Evolutionary conservation across 257 asterid species (phyloP).

Genomic region (Nicotiana undulata): DNA sequence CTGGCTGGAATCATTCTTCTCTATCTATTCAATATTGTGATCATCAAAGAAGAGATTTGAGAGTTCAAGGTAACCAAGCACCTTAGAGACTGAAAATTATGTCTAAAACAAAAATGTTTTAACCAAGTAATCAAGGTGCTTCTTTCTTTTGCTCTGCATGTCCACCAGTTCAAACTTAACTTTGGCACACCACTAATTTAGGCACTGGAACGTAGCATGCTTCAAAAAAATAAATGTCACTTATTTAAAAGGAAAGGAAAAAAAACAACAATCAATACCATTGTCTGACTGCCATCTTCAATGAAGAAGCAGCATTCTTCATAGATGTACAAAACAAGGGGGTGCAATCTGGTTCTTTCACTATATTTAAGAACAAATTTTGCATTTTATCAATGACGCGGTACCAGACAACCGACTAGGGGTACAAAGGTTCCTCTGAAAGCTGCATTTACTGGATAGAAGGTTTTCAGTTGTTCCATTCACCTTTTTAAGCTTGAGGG

Average conservation of each 20-base stretch:
- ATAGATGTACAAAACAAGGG: not conserved
- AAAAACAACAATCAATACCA: not conserved
- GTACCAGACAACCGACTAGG: slow-evolving; percentile 11
- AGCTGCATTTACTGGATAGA: slow-evolving; percentile 8
- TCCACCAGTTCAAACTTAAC: not conserved
- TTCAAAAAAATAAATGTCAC: not conserved
- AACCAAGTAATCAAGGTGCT: not conserved
- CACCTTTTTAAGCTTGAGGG: slow-evolving; percentile 1
- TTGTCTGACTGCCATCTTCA: not conserved
- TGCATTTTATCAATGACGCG: not conserved
- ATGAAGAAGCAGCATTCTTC: not conserved
- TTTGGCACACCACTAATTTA: not conserved
- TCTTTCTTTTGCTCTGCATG: not conserved
- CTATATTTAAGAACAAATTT: not conserved
- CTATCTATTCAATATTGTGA: not conserved
- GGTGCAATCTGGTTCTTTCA: not conserved
- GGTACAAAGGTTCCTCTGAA: slow-evolving; percentile 4
- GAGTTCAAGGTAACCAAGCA: not conserved
- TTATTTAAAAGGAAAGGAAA: not conserved
- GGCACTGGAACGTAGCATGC: not conserved
- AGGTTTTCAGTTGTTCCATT: slow-evolving; percentile 8
- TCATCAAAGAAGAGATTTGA: not conserved
- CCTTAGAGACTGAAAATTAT: not conserved
- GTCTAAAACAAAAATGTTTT: not conserved
- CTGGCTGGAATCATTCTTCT: not conserved